phyloP scores from a whole-genome alignment of 768 basidiomycete genomes.

The Scleroderma bovista region DNA sequence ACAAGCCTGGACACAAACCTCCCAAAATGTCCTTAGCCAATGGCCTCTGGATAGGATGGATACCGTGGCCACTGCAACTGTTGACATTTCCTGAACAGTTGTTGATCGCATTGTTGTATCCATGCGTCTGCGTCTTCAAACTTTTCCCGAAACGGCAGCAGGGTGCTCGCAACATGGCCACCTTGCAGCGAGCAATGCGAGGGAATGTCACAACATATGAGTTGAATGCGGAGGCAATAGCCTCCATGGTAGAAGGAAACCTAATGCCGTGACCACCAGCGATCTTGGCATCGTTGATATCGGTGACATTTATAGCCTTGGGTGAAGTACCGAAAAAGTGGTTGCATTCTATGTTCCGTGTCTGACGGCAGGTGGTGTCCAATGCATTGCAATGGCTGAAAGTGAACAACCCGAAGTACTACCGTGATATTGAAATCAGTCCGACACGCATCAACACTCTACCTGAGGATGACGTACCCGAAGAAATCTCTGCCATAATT shows the following conservation, averaged over 20 bases:
- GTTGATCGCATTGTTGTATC: not conserved
- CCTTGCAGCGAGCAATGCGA: conserved; percentile 19
- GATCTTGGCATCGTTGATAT: conserved; percentile 28
- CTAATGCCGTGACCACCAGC: conserved; percentile 28
- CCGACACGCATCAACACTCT: conserved; percentile 12
- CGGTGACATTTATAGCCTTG: conserved; percentile 33
- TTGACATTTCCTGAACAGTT: not conserved
- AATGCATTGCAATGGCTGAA: conserved; percentile 34
- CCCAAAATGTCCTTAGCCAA: not conserved
- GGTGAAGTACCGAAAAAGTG: conserved; percentile 20
- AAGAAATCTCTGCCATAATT: conserved; percentile 17
- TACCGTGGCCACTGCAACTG: not conserved
- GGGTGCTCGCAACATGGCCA: not conserved
- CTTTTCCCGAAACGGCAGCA: not conserved
- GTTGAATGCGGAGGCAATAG: conserved; percentile 22
- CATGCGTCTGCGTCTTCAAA: not conserved
- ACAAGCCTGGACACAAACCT: no score
- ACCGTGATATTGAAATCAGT: conserved; percentile 24
- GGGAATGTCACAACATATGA: conserved; percentile 33
- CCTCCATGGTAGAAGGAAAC: conserved; percentile 29
- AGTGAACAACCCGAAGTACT: conserved; percentile 28
- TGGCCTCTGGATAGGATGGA: not conserved
- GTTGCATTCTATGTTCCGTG: conserved; percentile 27
- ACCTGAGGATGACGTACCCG: conserved; percentile 31
- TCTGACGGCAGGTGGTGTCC: conserved; percentile 20